Conservation (phyloP, 768 basidiomycete species). For the Crucibulum laeve region DNA sequence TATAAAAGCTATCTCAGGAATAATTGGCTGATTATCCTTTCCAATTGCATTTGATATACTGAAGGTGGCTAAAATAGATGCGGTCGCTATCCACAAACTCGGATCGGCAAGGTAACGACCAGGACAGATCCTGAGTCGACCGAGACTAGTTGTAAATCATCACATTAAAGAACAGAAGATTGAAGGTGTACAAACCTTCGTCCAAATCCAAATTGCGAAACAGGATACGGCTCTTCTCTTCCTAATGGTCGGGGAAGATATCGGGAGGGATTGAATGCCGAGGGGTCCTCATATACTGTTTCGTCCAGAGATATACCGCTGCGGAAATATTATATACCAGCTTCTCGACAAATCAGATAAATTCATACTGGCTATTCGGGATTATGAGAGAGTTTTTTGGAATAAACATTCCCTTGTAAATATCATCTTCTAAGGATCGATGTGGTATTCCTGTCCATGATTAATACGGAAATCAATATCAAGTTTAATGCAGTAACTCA, state of each 20-base stretch:
- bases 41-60: conserved; percentile 14
- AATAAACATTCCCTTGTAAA: conserved; percentile 30
- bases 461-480: conserved; percentile 10
- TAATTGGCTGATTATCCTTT: conserved; percentile 16
- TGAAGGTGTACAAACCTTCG: conserved; percentile 13
- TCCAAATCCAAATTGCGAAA: conserved; percentile 22
- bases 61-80: conserved; percentile 23
- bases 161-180: too few species aligned
- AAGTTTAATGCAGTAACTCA: conserved; percentile 14
- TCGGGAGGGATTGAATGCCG: conserved; percentile 20
- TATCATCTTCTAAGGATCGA: conserved; percentile 20
- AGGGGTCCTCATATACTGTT: conserved; percentile 17
- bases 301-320: conserved; percentile 22
- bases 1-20: conserved; percentile 24
- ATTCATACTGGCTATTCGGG: conserved; percentile 17
- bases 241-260: conserved; percentile 13
- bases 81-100: conserved; percentile 27
- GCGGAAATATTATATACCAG: background rate
- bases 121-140: conserved; percentile 25
- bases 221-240: conserved; percentile 18
- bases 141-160: background rate
- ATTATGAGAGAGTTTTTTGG: conserved; percentile 25
- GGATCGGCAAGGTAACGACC: conserved; percentile 39
- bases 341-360: background rate
- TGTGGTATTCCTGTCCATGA: conserved; percentile 20